Base-by-base conservation (phyloP, 768 basidiomycete species). In the Coprinopsis strossmayeri region DNA sequence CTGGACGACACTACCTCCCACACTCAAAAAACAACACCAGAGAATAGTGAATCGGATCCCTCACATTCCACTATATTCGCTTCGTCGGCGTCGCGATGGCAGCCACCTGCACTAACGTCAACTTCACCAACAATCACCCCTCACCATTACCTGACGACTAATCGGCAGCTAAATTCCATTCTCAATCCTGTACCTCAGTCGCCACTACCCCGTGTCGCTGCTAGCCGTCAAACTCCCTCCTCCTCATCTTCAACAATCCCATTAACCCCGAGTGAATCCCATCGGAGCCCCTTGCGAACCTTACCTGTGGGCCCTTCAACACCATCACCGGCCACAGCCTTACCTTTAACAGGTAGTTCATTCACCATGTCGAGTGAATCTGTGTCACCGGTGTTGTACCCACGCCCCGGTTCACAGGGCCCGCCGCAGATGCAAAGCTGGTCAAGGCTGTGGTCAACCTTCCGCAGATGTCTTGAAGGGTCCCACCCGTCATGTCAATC, bases 371-470 rank as follows among this genome's bases (percentile, higher is more conserved):
- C 40, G 20, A 23, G 40, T 18, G 5, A 18, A 42, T 20, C 23
- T 11, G 18, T 10, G 24, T 42, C 40, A 42, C 17, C 40, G 15
- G 9, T 23, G 18, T 9, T 9, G 24, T 11, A 23, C 9, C 24
- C 26, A 13, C 20, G 30, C 49, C 55, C 13, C 54, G 56, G 17
- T 25, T 39, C 5, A 42, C 21, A 24, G 35, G n/a, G n/a, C n/a
- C 10, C 32, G 3, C 37, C 35, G 9, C 30, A 21, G 37, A 58
- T 62, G 57, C 40, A 54, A 18, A 81, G 79, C 35, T 87, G 84
- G 84, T 71, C 73, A 53, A 66, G 76, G 23, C 64, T 87, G 45
- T 82, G 84, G 79, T 74, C 80, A 51, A 74, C 76, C 13, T 81
- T 83, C 55, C 69, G 80, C 42, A 64, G 64, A 24, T 84, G 77